Evolutionary conservation across 805 yeast genomes (phyloP).

Genomic region (Jamesozyma piceae): DNA sequence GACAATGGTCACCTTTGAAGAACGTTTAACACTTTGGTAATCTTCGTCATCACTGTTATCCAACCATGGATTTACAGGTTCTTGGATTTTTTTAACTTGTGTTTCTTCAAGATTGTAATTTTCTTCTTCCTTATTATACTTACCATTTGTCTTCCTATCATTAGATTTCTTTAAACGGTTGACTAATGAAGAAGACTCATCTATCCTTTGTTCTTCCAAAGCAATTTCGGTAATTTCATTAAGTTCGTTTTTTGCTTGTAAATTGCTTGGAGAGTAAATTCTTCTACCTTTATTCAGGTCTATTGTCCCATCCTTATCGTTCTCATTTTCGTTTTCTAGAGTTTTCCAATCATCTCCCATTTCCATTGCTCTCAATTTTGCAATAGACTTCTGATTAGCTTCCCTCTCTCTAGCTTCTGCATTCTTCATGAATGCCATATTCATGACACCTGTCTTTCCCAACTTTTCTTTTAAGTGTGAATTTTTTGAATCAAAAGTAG

Average conservation of each 20-base stretch:
- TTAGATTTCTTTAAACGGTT: conserved; percentile 30
- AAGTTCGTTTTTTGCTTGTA: conserved; percentile 24
- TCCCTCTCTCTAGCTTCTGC: conserved; percentile 66
- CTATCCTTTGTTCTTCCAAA: conserved; percentile 40
- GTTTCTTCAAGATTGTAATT: not conserved
- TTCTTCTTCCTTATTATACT: conserved; percentile 2
- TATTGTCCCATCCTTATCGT: conserved; percentile 38
- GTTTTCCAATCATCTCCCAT: conserved; percentile 36
- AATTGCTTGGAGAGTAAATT: conserved; percentile 54
- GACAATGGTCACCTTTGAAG: conserved; percentile 39
- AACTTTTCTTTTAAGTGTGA: conserved; percentile 34
- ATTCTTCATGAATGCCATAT: conserved; percentile 91
- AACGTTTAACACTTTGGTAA: conserved; percentile 27
- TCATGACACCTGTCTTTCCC: conserved; percentile 83
- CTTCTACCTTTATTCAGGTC: conserved; percentile 69
- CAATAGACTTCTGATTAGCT: conserved; percentile 47
- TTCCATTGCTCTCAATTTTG: conserved; percentile 42
- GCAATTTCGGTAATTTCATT: conserved; percentile 32
- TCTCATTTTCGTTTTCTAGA: conserved; percentile 24
- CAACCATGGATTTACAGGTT: conserved; percentile 45
- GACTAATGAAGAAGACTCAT: conserved; percentile 39
- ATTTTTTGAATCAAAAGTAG: conserved; percentile 27
- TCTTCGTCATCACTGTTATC: conserved; percentile 26
- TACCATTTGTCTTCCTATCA: conserved; percentile 5
- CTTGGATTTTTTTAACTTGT: conserved; percentile 7